Percentiles rank a stretch among this genome's conserved stretches.
Evolutionary conservation across 1,284 basidiomycete species (phyloP).

Genomic region (Apiotrichum porosum): DNA sequence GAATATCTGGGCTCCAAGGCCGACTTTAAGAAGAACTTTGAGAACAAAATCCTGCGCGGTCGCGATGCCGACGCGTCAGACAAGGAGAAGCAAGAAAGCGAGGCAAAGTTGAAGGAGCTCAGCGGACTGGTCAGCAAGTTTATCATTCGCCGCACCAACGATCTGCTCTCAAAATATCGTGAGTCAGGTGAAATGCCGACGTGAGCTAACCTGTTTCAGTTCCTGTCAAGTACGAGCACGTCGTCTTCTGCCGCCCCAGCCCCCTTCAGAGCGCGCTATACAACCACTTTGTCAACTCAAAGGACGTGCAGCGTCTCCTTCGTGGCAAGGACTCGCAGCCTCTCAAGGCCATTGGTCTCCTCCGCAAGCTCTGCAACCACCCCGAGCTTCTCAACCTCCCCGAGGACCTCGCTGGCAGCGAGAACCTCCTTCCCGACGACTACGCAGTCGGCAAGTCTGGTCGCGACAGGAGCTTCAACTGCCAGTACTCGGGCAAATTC

Average conservation of each 20-base stretch:
- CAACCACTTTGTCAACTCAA: slow-evolving; percentile 86
- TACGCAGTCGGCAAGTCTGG: slow-evolving; percentile 49
- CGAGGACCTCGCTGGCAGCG: slow-evolving; percentile 78
- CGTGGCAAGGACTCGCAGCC: slow-evolving; percentile 90
- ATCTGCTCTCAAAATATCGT: slow-evolving; percentile 95
- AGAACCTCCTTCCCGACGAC: slow-evolving; percentile 75
- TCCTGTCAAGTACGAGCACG: slow-evolving; percentile 98
- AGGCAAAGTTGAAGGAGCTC: slow-evolving; percentile 89
- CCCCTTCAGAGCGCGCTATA: slow-evolving; percentile 86
- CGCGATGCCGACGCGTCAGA: slow-evolving; percentile 88
- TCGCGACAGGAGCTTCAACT: slow-evolving; percentile 59
- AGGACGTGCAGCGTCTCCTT: slow-evolving; percentile 86
- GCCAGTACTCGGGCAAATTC: slow-evolving; percentile 87
- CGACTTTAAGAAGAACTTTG: slow-evolving; percentile 95
- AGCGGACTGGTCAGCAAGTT: slow-evolving; percentile 88
- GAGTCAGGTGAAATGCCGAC: too few species aligned
- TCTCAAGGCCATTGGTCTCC: slow-evolving; percentile 91
- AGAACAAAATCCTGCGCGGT: slow-evolving; percentile 87
- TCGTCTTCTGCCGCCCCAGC: slow-evolving; percentile 91
- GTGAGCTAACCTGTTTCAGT: too few species aligned
- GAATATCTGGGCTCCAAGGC: slow-evolving; percentile 86
- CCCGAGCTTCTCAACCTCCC: slow-evolving; percentile 88
- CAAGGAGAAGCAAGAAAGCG: slow-evolving; percentile 71
- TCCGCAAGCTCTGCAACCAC: slow-evolving; percentile 98
- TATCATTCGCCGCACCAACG: slow-evolving; percentile 96